Percentiles rank a stretch among this genome's conserved stretches.
Conservation (phyloP, 2,329 filamentous ascomycete species). For the Paraphoma chrysanthemicola region DNA sequence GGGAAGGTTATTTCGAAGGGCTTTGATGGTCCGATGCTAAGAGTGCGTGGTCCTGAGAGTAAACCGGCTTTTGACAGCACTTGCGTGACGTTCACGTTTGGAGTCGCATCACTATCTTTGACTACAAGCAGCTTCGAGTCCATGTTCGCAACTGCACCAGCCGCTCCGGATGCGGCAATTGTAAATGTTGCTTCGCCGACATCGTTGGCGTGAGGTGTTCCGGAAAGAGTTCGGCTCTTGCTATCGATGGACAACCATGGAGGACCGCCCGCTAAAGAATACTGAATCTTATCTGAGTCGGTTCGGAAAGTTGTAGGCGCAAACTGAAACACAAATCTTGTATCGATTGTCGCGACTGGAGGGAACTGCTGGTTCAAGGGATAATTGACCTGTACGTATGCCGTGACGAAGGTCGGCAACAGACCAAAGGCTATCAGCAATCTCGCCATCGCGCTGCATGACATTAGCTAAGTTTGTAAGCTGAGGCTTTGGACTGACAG, state of each 20-base stretch:
- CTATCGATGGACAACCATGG: conserved; percentile 78
- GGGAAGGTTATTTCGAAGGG: conserved; percentile 53
- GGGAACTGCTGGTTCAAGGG: conserved; percentile 87
- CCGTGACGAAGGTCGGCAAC: conserved; percentile 23
- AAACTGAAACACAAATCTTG: conserved; percentile 75
- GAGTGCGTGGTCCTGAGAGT: conserved; percentile 64
- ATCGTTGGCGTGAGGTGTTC: conserved; percentile 68
- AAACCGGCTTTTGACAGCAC: conserved; percentile 66
- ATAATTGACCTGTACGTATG: conserved; percentile 59
- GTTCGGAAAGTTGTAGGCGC: conserved; percentile 77
- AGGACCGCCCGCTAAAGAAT: conserved; percentile 71
- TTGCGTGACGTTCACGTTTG: conserved; percentile 64
- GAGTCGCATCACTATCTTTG: conserved; percentile 59
- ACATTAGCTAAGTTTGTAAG: conserved; percentile 5
- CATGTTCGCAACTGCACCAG: conserved; percentile 66
- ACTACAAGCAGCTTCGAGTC: conserved; percentile 76
- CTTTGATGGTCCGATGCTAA: conserved; percentile 51
- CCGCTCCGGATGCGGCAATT: conserved; percentile 72
- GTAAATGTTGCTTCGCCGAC: conserved; percentile 67
- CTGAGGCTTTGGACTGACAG: conserved; percentile 17
- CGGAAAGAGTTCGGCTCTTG: conserved; percentile 69
- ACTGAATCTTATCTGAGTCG: conserved; percentile 62
- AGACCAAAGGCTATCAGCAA: conserved; percentile 21
- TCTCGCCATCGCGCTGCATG: conserved; percentile 23
- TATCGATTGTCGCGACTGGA: conserved; percentile 73